Evolutionary conservation across 1,284 basidiomycete species (phyloP).

Genomic region (Grifola frondosa): DNA sequence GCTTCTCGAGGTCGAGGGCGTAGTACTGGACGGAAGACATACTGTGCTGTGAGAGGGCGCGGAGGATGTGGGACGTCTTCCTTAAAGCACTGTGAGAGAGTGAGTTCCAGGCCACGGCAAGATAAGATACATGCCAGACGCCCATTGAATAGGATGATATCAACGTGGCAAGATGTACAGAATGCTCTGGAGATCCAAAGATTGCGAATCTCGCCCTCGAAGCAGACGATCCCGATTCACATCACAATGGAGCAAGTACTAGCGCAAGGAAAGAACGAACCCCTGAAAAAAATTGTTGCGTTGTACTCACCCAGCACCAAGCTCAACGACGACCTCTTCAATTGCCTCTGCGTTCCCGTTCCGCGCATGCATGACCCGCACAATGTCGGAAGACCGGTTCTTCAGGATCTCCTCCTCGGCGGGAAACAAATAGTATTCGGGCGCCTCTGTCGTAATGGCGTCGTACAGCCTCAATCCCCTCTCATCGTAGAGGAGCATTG

Average conservation of each 20-base stretch:
- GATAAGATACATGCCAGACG: conserved; percentile 9
- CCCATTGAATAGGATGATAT: too few species aligned
- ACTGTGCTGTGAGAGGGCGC: conserved; percentile 60
- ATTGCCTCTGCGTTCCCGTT: conserved; percentile 46
- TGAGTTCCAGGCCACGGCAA: conserved; percentile 1
- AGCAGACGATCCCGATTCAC: conserved; percentile 1
- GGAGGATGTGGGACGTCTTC: conserved; percentile 88
- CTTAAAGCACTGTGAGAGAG: conserved; percentile 64
- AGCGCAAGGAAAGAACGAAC: conserved; percentile 8
- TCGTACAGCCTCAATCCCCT: conserved; percentile 82
- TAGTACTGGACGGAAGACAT: conserved; percentile 61
- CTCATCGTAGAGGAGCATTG: conserved; percentile 87
- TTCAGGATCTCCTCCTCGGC: conserved; percentile 75
- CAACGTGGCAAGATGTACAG: too few species aligned
- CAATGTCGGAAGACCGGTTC: conserved; percentile 62
- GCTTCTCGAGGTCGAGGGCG: conserved; percentile 89
- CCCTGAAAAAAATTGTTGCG: too few species aligned
- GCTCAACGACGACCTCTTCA: conserved; percentile 70
- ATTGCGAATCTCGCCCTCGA: too few species aligned
- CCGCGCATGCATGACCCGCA: conserved; percentile 68
- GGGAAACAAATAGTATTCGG: conserved; percentile 88
- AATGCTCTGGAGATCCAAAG: too few species aligned
- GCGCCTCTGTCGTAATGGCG: conserved; percentile 76
- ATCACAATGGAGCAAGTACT: not conserved
- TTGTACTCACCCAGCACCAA: conserved; percentile 88